Evolutionary conservation across 2,329 filamentous ascomycete genomes (phyloP), one percentile per base, ranked within the genome.

Genomic region (Aspergillus awamori): DNA sequence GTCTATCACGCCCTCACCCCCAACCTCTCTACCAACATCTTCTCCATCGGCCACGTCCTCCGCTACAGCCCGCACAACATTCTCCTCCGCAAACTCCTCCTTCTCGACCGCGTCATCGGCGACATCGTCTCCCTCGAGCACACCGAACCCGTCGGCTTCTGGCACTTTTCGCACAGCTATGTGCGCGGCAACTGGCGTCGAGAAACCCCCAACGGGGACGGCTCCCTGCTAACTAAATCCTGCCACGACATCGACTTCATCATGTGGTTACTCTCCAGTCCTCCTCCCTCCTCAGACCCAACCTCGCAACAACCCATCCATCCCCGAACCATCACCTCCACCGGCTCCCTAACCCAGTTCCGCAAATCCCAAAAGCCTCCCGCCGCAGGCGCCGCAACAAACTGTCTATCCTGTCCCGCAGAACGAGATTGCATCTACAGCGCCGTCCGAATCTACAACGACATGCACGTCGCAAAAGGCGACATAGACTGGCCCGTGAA

Each of bases 201-300:
- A 64, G 87, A 92, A 66, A 89, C 87, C 0, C 22, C 89, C 81
- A 5, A 88, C 85, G n/a, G 93, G 85, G 24, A 94, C 89, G 6
- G 79, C 2, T 94, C 91, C 1, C 82, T 99, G 1, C 83, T 99
- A 30, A 97, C 94, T 2, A 99, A 98, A 78, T 96, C 92, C 61
- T 98, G 95, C 69, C 95, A 99, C 71, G 95, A 99, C 69, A 91
- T 99, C 53, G 95, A 99, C 72, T 87, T 98, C 60, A 79, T 98
- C 4, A 81, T 98, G 15, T 99, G 95, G 95, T 80, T 98, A 51
- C 83, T 98, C 10, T 94, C 89, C 72, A 92, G 91, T 0, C 91
- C 92, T 0, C 76, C 84, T 0, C 71, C 80, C 69, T 56, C 64
- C 1, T 61, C 66, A 43, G 58, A 39, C 2, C 62, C 63, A 36